Evolutionary conservation across 148 eudicot species (phyloP), one percentile per base, ranked within the genome.

Genomic region (Cornus florida): DNA sequence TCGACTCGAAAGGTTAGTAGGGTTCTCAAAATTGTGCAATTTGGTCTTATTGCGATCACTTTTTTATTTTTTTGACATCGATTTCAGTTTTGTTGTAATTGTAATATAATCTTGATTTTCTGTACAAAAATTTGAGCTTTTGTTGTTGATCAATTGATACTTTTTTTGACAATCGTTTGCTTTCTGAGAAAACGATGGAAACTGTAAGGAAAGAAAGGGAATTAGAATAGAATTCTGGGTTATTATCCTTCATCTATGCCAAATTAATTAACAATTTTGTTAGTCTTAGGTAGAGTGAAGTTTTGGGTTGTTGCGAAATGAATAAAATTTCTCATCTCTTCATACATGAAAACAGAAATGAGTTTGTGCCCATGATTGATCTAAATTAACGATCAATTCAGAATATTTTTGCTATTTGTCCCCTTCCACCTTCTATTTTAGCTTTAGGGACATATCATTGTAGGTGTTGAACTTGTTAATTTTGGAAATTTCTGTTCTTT

Each of bases 1-100:
- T 72, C 75, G 19, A 13, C n/a, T 46, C 60, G 35, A 28, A 72
- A 72, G 75, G 75, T 72, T 72, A 72, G 60, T 72, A 23, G 75
- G 33, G 9, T 13, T 50, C 75, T 72, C 10, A 11, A 24, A 50
- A 10, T 72, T 24, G 32, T 46, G 62, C 35, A 24, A 72, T 48
- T 50, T 50, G 35, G n/a, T 46, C 9, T 7, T 2, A 43, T 46
- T 72, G 17, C 16, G 28, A 19, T 50, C 75, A 46, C 12, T 48
- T 72, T 23, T 46, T 22, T 8, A 24, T 48, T 48, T 12, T 35
- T 46, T 38, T 14, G 35, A 11, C 3, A 38, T 65, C 8, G 7
- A 33, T 43, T 76, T 75, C 7, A 6, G 12, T 7, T 6, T 39
- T 38, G 38, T 31, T 8, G 11, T 43, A 33, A 6, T 74, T 0